phyloP scores from a whole-genome alignment of 1,284 basidiomycete genomes.

The Ganoderma resinaceum region DNA sequence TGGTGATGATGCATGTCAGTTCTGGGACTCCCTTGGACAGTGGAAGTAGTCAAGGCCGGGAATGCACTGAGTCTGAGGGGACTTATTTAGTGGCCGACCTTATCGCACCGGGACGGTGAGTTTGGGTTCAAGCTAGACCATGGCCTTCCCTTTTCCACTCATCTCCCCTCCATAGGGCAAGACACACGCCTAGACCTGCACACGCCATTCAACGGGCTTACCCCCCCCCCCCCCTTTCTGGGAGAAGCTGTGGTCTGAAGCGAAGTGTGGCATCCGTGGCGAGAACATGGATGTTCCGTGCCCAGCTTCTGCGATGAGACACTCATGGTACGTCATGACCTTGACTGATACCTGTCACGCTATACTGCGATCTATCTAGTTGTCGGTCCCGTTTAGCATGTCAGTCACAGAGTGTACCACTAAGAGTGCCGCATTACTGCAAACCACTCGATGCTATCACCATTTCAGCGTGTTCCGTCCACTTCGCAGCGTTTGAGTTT shows the following conservation, averaged over 20 bases:
- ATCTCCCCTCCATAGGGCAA: background rate
- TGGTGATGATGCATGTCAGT: no score
- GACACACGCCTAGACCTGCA: no score
- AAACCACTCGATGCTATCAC: background rate
- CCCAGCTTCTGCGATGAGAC: background rate
- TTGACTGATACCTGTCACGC: background rate
- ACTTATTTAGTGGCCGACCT: background rate
- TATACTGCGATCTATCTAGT: background rate
- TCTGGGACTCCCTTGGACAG: no score
- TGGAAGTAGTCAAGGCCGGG: no score
- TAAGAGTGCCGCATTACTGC: background rate
- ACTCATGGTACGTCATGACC: background rate
- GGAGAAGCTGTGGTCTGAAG: background rate
- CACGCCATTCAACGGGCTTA: no score
- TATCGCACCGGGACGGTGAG: background rate
- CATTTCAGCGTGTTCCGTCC: background rate
- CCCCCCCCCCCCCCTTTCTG: no score
- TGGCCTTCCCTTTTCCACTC: background rate
- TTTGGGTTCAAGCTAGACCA: no score
- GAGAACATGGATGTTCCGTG: background rate
- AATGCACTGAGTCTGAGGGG: background rate
- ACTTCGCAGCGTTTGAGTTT: background rate
- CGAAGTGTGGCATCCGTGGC: background rate
- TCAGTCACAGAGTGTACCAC: background rate
- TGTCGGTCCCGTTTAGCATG: background rate